Evolutionary conservation across 2,329 filamentous ascomycete species (phyloP).

Genomic region (Coniochaeta pulveracea): DNA sequence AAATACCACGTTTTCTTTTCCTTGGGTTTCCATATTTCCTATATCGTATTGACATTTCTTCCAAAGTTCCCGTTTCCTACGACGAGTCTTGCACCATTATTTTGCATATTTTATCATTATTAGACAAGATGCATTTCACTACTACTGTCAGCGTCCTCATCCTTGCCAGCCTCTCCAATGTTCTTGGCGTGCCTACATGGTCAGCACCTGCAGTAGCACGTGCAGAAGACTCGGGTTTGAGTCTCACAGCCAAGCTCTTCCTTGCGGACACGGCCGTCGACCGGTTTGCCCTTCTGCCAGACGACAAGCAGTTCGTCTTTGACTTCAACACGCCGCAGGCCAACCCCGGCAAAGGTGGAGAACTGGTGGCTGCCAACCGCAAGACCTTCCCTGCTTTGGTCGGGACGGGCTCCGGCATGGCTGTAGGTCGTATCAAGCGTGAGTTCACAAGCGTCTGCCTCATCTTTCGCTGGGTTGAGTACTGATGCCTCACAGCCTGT

Average conservation of each 20-base stretch:
- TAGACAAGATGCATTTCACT: conserved; percentile 23
- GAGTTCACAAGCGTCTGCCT: conserved; percentile 7
- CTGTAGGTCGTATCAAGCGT: conserved; percentile 36
- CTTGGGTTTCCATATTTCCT: conserved; percentile 5
- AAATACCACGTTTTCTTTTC: conserved; percentile 5
- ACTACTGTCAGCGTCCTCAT: conserved; percentile 20
- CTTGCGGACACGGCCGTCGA: conserved; percentile 30
- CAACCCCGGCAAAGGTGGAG: conserved; percentile 29
- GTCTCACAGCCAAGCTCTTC: conserved; percentile 24
- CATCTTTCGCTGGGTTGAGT: no score
- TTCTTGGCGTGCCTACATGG: conserved; percentile 4
- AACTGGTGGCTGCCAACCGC: conserved; percentile 40
- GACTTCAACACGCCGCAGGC: conserved; percentile 27
- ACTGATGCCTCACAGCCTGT: conserved; percentile 5
- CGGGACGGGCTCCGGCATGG: conserved; percentile 36
- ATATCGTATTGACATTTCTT: conserved; percentile 7
- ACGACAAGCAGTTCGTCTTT: conserved; percentile 35
- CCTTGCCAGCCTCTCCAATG: conserved; percentile 12
- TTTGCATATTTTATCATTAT: conserved; percentile 5
- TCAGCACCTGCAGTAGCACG: conserved; percentile 3
- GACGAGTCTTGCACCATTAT: conserved; percentile 5
- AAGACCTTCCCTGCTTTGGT: conserved; percentile 46
- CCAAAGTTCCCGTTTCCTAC: conserved; percentile 7
- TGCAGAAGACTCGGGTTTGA: conserved; percentile 8
- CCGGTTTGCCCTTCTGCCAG: conserved; percentile 28